Base-by-base conservation (phyloP, 2,329 filamentous ascomycete species). In the Pyricularia grisea region DNA sequence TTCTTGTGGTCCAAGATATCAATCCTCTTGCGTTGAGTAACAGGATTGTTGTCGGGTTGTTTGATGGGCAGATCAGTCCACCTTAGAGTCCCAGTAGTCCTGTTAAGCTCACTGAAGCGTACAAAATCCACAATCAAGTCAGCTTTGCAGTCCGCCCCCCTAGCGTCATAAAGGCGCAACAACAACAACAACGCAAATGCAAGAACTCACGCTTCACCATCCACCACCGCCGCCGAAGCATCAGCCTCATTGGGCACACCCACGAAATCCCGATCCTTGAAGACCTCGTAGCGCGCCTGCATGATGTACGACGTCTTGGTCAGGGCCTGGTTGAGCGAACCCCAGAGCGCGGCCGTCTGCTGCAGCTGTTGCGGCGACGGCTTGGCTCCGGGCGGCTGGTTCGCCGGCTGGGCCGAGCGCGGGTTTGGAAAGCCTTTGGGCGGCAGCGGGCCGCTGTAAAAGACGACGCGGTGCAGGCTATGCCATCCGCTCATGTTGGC, bases 21-120 rank as follows among this genome's bases (percentile, higher is more conserved):
- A 7, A 87, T 79, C 75, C 83, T 84, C 73, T 85, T 86, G 58
- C 85, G 80, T 74, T 86, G 82, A 11, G 80, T 84, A 42, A 87
- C 65, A 12, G 83, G 80, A n/a, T 80, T 78, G 14, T 79, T 79
- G 28, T 79, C 79, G 1, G 82, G 78, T 20, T 87, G 86, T 71
- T 89, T 87, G 23, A 27, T 61, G 1, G 88, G 87, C 64, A 89
- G 80, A 72, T 89, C 87, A 6, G 80, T 83, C 85, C 86, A 90
- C 64, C 83, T 79, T 69, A 90, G 75, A 3, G 83, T 81, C 23
- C 85, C 86, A 0, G 78, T 78, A 0, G 77, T 74, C 6, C 77
- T 73, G 70, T 85, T 81, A 60, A 84, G 79, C 58, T 68, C 67
- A n/a, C 67, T 68, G 12, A n/a, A 33, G 2, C 20, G 12, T 4